Conservation (phyloP, 495 filamentous ascomycete species). For the Cladorrhinum samala region DNA sequence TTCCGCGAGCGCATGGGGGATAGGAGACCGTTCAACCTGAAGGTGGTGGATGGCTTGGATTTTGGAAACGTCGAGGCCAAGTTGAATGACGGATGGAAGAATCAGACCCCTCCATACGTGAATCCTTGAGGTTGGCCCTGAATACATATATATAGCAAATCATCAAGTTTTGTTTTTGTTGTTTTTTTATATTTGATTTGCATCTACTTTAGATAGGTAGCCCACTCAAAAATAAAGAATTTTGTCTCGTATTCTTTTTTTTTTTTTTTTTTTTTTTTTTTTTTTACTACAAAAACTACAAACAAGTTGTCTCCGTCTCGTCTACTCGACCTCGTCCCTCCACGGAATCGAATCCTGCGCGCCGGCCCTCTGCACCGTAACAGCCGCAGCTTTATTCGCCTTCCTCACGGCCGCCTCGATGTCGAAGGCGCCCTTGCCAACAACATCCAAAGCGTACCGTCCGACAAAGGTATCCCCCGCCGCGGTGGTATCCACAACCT, state of each 20-base stretch:
- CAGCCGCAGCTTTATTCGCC: conserved; percentile 69
- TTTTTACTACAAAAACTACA: too few species aligned
- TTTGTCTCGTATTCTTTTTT: too few species aligned
- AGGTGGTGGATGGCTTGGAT: conserved; percentile 29
- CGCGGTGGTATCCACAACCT: conserved; percentile 87
- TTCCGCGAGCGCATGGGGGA: neutral
- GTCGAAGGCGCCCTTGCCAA: conserved; percentile 35
- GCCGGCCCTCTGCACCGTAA: conserved; percentile 68
- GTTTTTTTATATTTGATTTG: too few species aligned
- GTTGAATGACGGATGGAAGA: conserved; percentile 24
- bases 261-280: neutral
- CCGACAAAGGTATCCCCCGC: conserved; percentile 96
- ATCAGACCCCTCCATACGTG: conserved; percentile 26
- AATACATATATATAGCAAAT: too few species aligned
- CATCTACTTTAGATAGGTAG: too few species aligned
- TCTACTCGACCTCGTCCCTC: conserved; percentile 61
- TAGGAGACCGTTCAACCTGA: conserved; percentile 24
- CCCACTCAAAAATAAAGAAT: too few species aligned
- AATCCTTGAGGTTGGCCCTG: conserved; percentile 23
- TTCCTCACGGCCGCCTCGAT: conserved; percentile 56
- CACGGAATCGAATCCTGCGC: conserved; percentile 89
- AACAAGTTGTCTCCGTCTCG: too few species aligned
- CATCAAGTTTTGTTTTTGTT: too few species aligned
- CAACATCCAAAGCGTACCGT: conserved; percentile 67
- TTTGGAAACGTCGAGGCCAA: conserved; percentile 20